Base-by-base conservation (phyloP, 1,139 yeast genomes). In the Zhuliangozyma blackwelliae region DNA sequence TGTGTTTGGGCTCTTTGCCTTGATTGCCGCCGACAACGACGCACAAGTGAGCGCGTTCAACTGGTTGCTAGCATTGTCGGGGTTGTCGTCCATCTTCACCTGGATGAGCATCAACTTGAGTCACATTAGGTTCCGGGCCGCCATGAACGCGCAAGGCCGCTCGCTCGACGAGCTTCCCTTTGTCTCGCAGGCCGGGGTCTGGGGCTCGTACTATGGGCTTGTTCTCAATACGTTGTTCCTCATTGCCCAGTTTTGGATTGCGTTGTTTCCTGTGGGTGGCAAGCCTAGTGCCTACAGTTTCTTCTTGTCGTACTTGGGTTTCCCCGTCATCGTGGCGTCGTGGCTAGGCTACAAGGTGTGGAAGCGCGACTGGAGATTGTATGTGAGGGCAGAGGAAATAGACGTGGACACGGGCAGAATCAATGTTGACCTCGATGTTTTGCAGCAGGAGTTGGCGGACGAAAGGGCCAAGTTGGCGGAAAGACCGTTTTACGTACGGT, bases 211-310 rank as follows among this genome's bases (percentile, higher is more conserved):
- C 37, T 56, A 57, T 34, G 67, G 65, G 25, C 49, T 56, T 13
- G 36, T 43, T 20, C 46, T 63, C 27, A 59, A 56, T 44, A 35
- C 55, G 8, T 50, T 64, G 42, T 65, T 62, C n/a, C 49, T 64
- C 34, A 46, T 61, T 33, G 68, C 68, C 9, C 72, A 68, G 48
- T 65, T 68, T 46, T 68, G 72, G 71, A 55, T 67, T 28, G 65
- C 71, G 3, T 54, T 68, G 31, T 67, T 54, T 52, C 74, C 74
- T n/a, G 40, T 61, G 28, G 69, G 65, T 5, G 58, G 43, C 1
- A 36, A 43, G 23, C 68, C 73, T 31, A 54, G 49, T 40, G 71
- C 68, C 10, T 42, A 49, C 12, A 55, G 51, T 27, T 68, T 68
- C 50, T 68, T 68, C 51, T 49, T 53, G 43, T 49, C 59, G 25